Percentiles rank a stretch among this genome's conserved stretches.
These are phyloP conservation scores for Solanum hybrid DNA, from an alignment of 305 asterid species.

Conservation along the genomic window DNA sequence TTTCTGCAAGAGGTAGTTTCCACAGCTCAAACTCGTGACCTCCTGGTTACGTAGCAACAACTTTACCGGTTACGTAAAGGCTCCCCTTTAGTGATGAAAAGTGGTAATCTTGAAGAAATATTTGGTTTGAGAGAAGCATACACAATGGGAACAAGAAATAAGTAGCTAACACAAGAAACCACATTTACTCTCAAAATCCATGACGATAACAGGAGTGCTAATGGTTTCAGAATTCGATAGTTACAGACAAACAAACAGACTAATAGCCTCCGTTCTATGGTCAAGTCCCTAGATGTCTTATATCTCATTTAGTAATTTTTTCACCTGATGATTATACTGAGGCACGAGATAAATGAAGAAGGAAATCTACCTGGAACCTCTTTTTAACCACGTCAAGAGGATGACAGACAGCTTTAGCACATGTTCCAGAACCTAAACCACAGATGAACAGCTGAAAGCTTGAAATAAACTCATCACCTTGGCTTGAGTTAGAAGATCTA, in stretches of 20 bases:
- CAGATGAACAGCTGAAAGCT: constrained; percentile 74
- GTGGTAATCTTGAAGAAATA: neutral
- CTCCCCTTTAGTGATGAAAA: neutral
- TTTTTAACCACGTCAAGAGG: constrained; percentile 95
- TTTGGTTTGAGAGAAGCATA: neutral
- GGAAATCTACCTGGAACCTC: constrained; percentile 71
- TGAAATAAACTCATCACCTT: constrained; percentile 30
- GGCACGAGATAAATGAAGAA: neutral
- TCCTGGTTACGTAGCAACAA: neutral
- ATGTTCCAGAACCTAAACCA: constrained; percentile 81
- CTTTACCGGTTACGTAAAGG: neutral
- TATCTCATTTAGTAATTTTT: neutral
- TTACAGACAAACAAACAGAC: neutral
- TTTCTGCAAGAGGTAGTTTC: neutral
- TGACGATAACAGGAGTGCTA: neutral
- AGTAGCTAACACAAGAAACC: neutral
- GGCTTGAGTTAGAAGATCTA: constrained; percentile 22
- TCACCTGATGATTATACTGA: neutral
- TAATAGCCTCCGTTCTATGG: neutral
- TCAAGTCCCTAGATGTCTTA: neutral
- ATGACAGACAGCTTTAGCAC: constrained; percentile 85
- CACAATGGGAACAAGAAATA: neutral
- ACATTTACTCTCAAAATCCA: neutral
- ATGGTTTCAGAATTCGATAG: neutral
- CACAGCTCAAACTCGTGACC: neutral